Conservation (phyloP, 2,329 filamentous ascomycete genomes). For the Pyrenophora seminiperda region DNA sequence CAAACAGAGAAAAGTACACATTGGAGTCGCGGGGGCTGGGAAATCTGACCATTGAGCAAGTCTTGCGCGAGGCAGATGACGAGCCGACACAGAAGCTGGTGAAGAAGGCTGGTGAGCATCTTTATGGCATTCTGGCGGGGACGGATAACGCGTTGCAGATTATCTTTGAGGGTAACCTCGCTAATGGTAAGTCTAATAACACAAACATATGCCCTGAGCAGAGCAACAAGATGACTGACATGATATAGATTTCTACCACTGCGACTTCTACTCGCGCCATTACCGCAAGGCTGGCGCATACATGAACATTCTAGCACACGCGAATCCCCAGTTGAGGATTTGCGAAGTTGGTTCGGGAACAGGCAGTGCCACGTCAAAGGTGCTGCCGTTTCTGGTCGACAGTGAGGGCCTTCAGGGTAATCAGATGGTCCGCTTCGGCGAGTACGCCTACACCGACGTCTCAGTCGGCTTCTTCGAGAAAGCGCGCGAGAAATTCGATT, state of each 20-base stretch:
- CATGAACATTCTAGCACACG: conserved; percentile 6
- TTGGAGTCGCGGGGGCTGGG: conserved; percentile 6
- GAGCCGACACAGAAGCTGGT: conserved; percentile 14
- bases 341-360: conserved; percentile 18
- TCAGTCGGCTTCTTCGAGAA: conserved; percentile 9
- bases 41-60: conserved; percentile 10
- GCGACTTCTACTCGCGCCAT: conserved; percentile 7
- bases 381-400: conserved; percentile 6
- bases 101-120: conserved; percentile 13
- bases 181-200: conserved; percentile 4
- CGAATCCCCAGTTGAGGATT: conserved; percentile 14
- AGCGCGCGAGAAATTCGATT: conserved; percentile 10
- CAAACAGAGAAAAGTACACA: conserved; percentile 11
- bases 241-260: conserved; percentile 7
- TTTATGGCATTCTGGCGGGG: conserved; percentile 5
- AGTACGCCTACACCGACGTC: conserved; percentile 20
- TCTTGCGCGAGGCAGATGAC: conserved; percentile 10
- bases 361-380: conserved; percentile 1
- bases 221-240: background rate
- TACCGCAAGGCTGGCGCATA: conserved; percentile 10
- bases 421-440: conserved; percentile 8
- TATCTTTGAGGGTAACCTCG: conserved; percentile 11
- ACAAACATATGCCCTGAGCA: background rate
- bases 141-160: conserved; percentile 10
- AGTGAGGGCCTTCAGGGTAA: conserved; percentile 9